Base-by-base conservation (phyloP, 2,329 filamentous ascomycete species). In the Pleoardoris graminearum region DNA sequence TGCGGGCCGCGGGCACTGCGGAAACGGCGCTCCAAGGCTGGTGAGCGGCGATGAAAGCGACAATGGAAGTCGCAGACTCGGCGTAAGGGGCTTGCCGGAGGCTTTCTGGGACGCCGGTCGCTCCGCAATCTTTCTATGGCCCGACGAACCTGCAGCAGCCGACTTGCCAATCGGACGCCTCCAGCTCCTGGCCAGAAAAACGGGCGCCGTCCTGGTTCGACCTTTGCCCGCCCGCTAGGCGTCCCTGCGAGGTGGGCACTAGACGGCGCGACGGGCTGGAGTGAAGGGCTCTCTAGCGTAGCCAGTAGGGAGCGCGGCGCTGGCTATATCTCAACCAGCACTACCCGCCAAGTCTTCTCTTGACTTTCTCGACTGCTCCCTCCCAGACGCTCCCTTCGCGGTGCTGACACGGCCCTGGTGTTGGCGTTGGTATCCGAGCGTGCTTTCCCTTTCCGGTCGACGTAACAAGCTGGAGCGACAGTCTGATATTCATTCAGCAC, bases 101-200 rank as follows among this genome's bases (percentile, higher is more conserved):
- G 17, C n/a, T 32, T 30, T 44, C 41, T 44, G 41, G 30, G 21
- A 30, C 53, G 55, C 61, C 60, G 61, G 59, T 50, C 62, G 57
- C 63, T 66, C 62, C 65, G 62, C 65, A 60, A 54, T 60, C 55
- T 58, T 65, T 55, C 55, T 67, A 55, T 65, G 57, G 63, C 60
- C 51, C n/a, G n/a, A n/a, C n/a, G 53, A 54, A 53, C 50, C 58
- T 27, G 41, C 27, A 44, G 17, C 33, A 36, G 33, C 56, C 49
- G 54, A 59, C 59, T 63, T 66, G 60, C 61, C 58, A 55, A 38
- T 38, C 22, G 36, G 36, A 8, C 19, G 36, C 33, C 22, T 14
- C 17, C 17, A 38, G 19, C 21, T 38, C n/a, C 19, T 38, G 22
- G 36, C 22, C 36, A 53, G 60, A 58, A 55, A 62, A 69, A 67